Conservation (phyloP, 768 basidiomycete species). For the Suillus ampliporus region DNA sequence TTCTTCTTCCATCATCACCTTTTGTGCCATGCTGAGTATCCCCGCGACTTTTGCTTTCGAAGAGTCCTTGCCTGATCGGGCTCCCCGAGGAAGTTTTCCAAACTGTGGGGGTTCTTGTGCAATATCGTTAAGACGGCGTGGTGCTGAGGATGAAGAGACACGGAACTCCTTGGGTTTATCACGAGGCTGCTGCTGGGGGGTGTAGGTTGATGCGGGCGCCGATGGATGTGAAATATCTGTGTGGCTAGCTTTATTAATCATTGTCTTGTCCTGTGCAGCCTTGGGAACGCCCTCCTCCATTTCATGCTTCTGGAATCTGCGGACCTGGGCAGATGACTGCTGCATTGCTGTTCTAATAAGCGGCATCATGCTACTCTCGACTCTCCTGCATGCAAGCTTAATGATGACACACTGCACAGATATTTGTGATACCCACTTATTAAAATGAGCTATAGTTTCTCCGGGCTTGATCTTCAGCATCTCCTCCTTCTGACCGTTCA, state of each 20-base stretch:
- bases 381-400: slow-evolving; percentile 52
- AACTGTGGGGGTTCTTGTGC: slow-evolving; percentile 71
- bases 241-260: slow-evolving; percentile 15
- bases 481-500: slow-evolving; percentile 15
- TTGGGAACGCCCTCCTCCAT: slow-evolving; percentile 29
- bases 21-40: slow-evolving; percentile 76
- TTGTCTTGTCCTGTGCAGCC: slow-evolving; percentile 21
- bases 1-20: slow-evolving; percentile 77
- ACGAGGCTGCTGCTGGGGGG: slow-evolving; percentile 19
- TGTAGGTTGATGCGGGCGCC: slow-evolving; percentile 20
- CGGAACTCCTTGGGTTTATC: slow-evolving; percentile 53
- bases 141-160: slow-evolving; percentile 54
- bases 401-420: slow-evolving; percentile 18
- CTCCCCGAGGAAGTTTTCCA: slow-evolving; percentile 58
- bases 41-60: slow-evolving; percentile 42
- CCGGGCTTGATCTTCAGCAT: slow-evolving; percentile 61
- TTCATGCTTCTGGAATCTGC: slow-evolving; percentile 47
- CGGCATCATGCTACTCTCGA: slow-evolving; percentile 74
- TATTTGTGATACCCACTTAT: slow-evolving; percentile 53
- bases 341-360: slow-evolving; percentile 66
- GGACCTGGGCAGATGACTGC: slow-evolving; percentile 55
- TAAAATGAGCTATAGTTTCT: slow-evolving; percentile 79
- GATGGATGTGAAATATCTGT: slow-evolving; percentile 20
- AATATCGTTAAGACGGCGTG: slow-evolving; percentile 73
- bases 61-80: slow-evolving; percentile 27